Conservation (phyloP, 208 protist genomes). For the Leishmania lainsoni region DNA sequence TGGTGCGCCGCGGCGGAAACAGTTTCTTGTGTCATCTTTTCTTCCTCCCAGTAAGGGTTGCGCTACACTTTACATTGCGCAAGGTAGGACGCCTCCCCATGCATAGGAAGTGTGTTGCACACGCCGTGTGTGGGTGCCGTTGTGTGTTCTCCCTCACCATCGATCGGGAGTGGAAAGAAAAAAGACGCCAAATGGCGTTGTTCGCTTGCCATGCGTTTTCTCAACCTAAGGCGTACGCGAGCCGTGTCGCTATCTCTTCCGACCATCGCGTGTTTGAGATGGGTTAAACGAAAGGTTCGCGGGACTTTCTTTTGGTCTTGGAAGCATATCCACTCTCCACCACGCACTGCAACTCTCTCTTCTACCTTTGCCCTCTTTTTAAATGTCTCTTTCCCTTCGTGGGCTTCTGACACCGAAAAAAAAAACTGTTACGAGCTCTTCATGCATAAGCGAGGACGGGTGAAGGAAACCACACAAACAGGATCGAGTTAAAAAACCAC, state of each 20-base stretch:
- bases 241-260: neutral
- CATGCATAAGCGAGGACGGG: slow-evolving; percentile 12
- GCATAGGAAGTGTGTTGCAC: neutral
- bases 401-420: neutral
- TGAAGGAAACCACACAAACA: slow-evolving; percentile 11
- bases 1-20: neutral
- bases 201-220: neutral
- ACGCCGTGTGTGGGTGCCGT: neutral
- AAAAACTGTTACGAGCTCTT: slow-evolving; percentile 2
- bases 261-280: neutral
- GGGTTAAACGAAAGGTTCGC: neutral
- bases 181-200: neutral
- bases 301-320: neutral
- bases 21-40: neutral
- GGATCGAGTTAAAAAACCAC: slow-evolving; percentile 4
- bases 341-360: neutral
- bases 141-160: neutral
- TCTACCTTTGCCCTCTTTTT: slow-evolving; percentile 3
- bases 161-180: neutral
- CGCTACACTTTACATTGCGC: neutral
- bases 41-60: neutral
- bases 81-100: neutral
- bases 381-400: neutral
- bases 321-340: neutral
- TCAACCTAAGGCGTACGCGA: neutral